phyloP scores from a whole-genome alignment of 228 moss, liverwort and hornwort species.

The Sphagnum fallax region DNA sequence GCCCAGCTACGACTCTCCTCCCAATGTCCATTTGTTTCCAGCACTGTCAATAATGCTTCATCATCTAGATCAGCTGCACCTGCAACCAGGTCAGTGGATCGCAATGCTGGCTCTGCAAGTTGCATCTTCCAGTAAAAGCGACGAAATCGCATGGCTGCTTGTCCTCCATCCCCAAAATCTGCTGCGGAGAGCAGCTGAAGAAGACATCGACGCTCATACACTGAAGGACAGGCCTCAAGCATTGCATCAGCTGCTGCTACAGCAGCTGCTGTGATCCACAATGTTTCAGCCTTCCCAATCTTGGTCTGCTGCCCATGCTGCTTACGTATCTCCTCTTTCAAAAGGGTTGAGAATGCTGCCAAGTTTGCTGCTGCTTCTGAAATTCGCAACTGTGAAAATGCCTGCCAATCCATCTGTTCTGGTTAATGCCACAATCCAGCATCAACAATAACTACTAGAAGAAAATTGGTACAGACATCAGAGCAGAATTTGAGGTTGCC shows the following conservation, averaged over 20 bases:
- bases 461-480: no score
- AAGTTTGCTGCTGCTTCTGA: constrained; percentile 86
- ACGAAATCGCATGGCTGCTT: constrained; percentile 77
- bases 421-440: background rate
- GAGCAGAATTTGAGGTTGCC: no score
- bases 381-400: constrained; percentile 96
- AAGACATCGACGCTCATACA: constrained; percentile 90
- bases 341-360: constrained; percentile 66
- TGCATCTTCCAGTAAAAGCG: constrained; percentile 95
- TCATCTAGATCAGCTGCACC: constrained; percentile 76
- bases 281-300: constrained; percentile 36
- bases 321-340: constrained; percentile 84
- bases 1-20: constrained; percentile 99
- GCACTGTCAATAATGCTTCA: constrained; percentile 67
- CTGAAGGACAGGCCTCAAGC: constrained; percentile 85
- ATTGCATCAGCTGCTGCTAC: constrained; percentile 93
- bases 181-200: constrained; percentile 81
- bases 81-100: constrained; percentile 41
- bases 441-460: no score
- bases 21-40: constrained; percentile 87
- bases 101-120: constrained; percentile 85
- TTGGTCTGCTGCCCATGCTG: constrained; percentile 34
- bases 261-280: constrained; percentile 85
- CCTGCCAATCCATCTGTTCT: constrained; percentile 23
- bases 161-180: constrained; percentile 96